Evolutionary conservation across 1,284 basidiomycete genomes (phyloP).

Genomic region (Cutaneotrichosporon arboriforme): DNA sequence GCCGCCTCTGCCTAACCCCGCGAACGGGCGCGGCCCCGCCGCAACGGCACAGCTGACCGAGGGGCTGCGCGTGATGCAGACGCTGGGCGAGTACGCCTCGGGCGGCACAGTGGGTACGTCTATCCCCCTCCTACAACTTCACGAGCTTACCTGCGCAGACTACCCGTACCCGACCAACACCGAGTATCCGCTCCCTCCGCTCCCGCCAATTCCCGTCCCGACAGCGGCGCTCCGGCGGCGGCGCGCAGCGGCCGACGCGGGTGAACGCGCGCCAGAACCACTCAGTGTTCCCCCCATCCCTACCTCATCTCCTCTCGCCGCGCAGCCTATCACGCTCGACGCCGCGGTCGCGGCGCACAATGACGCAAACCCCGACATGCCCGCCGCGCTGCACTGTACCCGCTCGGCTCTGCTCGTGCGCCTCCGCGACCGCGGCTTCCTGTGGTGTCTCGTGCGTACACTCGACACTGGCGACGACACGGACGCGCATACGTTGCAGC

Average conservation of each 20-base stretch:
- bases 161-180: conserved; percentile 15
- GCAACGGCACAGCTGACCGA: background rate
- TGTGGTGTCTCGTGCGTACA: conserved; percentile 8
- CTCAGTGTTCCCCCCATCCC: conserved; percentile 5
- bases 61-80: conserved; percentile 6
- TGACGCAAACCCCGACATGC: background rate
- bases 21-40: background rate
- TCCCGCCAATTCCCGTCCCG: conserved; percentile 17
- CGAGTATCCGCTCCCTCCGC: conserved; percentile 16
- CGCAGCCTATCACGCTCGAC: background rate
- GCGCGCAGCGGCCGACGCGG: background rate
- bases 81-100: conserved; percentile 6
- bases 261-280: background rate
- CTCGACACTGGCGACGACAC: conserved; percentile 1
- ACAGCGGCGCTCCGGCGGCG: conserved; percentile 2
- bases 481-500: conserved; percentile 1
- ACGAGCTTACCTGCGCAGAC: conserved; percentile 5
- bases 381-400: background rate
- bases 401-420: conserved; percentile 9
- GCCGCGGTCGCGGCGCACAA: conserved; percentile 8
- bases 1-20: conserved; percentile 4
- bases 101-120: conserved; percentile 10
- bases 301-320: background rate
- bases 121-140: background rate
- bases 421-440: background rate